Conservation (phyloP, 2,329 filamentous ascomycete species). For the Colletotrichum cereale region DNA sequence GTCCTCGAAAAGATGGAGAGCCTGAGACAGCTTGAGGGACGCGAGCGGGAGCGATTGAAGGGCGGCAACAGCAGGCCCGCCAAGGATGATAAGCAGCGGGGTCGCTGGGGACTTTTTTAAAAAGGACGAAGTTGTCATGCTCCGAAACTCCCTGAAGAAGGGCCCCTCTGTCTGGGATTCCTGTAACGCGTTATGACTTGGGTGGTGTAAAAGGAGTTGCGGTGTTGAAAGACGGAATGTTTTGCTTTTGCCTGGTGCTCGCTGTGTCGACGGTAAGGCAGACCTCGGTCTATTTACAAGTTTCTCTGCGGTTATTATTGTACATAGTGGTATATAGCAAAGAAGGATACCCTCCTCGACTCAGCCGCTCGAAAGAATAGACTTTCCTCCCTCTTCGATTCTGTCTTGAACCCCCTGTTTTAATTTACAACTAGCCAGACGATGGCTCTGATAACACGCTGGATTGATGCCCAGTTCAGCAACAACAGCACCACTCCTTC, state of each 20-base stretch:
- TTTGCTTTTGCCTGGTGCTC: background rate
- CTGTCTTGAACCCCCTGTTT: background rate
- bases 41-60: conserved; percentile 68
- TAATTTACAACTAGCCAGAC: background rate
- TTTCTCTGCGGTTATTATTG: conserved; percentile 26
- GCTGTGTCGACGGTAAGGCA: conserved; percentile 4
- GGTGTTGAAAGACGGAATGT: conserved; percentile 27
- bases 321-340: conserved; percentile 27
- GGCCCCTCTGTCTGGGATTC: background rate
- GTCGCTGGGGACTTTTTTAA: conserved; percentile 65
- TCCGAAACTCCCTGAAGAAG: background rate
- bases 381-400: conserved; percentile 1
- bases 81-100: conserved; percentile 57
- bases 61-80: conserved; percentile 48
- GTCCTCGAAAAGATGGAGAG: conserved; percentile 97
- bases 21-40: conserved; percentile 83
- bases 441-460: background rate
- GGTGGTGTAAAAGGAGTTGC: conserved; percentile 34
- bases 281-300: conserved; percentile 12
- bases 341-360: conserved; percentile 49
- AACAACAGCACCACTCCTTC: background rate
- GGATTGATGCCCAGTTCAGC: background rate
- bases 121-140: background rate
- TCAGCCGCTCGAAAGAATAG: conserved; percentile 22
- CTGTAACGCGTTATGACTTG: conserved; percentile 35